Base-by-base conservation (phyloP, 2,329 filamentous ascomycete genomes). In the Fusarium redolens region DNA sequence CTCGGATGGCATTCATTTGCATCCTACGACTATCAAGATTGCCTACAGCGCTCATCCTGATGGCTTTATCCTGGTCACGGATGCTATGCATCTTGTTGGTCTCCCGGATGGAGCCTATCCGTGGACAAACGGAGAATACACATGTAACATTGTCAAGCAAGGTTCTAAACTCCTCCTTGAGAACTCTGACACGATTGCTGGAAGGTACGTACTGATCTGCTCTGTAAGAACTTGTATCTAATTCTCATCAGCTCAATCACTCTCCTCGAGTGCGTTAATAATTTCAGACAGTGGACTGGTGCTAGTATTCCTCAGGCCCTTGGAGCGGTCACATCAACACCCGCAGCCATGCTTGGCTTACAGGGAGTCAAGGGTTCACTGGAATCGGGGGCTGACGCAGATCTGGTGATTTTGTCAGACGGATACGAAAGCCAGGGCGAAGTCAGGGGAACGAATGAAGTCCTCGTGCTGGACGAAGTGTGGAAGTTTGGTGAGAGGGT, bases 31-130 rank as follows among this genome's bases (percentile, higher is more conserved):
- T 1, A 90, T 97, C 82, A 95, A 95, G 81, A 96, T 97, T 68
- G 95, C 95, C 4, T 97, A 92, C 85, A 93, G 93, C 74, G 92
- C 94, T 1, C 93, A 97, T 78, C 94, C 94, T 0, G 88, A 92
- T 8, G 95, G 95, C 1, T 91, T 96, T 77, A 92, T 97, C 68
- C 89, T 98, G 10, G 95, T 98, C 48, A 97, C 95, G 0, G 95
- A 98, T 81, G 95, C 95, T 9, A 97, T 97, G 94, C 91, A 93
- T 74, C 87, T 97, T 20, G 92, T 93, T 25, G 95, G 95, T 2
- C 86, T 97, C 60, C 92, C 93, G 0, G 95, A 97, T 77, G 95
- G 95, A 6, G 87, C 89, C 4, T 97, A 97, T 79, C 89, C 92
- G 70, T 97, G 94, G 94, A 95, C 91, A 9, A 97, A 97, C 76